Base-by-base conservation (phyloP, 2,329 filamentous ascomycete species). In the Hymenoscyphus salicellus region DNA sequence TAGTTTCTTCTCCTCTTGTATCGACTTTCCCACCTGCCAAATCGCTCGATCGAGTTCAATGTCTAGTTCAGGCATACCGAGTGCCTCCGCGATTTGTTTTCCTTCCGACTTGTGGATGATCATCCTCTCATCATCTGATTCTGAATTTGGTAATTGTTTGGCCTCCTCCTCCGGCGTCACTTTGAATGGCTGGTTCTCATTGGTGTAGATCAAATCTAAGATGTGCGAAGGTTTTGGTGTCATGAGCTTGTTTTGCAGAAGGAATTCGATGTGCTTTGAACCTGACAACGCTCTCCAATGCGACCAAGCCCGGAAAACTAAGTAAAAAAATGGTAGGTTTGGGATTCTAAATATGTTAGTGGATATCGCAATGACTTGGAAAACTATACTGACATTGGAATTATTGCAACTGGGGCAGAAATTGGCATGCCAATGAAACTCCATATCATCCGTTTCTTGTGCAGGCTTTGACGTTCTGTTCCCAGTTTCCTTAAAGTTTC, bases 261-360 rank as follows among this genome's bases (percentile, higher is more conserved):
- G 84, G 77, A 92, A 95, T 70, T 94, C 86, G 38, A 98, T 80
- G 75, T 98, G 91, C 72, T 87, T 90, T 23, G 92, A 93, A 62
- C 95, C 95, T 43, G 87, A 86, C 62, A 96, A 80, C 61, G 95
- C 95, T 79, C 89, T 86, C 87, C 91, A 96, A 78, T 97, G 92
- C 23, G 91, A 96, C 89, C 91, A 98, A 30, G 92, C 90, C 69
- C 95, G 86, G 80, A 96, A 99, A 20, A 86, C 86, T 49, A 98
- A 85, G 77, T 98, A 99, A 81, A 98, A 98, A 82, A 98, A 98
- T 20, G 95, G 95, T 14, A 99, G 82, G 75, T 99, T 97, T 41
- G 94, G 93, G 68, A 97, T 84, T 67, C 92, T 96, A 70, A 26
- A 36, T 57, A 11, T 41, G 46, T 66, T 61, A 63, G 52, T 38